Evolutionary conservation across 257 asterid genomes (phyloP), one percentile per base, ranked within the genome.

Genomic region (Cordia subcordata): DNA sequence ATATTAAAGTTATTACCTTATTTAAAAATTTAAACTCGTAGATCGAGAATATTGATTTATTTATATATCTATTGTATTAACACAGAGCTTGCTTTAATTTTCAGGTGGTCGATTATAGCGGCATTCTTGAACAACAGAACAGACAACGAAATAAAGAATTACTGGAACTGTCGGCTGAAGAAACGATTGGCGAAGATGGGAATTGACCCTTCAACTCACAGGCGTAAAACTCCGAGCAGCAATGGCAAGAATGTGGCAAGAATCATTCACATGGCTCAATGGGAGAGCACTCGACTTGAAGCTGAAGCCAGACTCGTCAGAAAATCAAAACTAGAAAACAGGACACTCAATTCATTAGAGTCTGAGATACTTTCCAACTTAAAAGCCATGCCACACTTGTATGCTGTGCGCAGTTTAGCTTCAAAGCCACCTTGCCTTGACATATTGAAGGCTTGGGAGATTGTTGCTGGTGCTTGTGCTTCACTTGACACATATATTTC

Each of bases 261-360:
- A 42, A 42, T 42, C 47, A 42, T 42, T 42, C 47, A 42, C 47
- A 42, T 42, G 47, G 47, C 47, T 42, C 47, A 42, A 42, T 42
- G 47, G 47, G 47, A 42, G 15, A 42, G 47, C 15, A 42, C 47
- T 10, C 47, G 47, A 3, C 47, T 42, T 42, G 47, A 42, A 42
- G 47, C 47, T 8, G 47, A 42, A 42, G 47, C 47, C 1, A 42
- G 47, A 42, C 47, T 42, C 10, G 47, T 42, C 10, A 42, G 15
- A 14, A 42, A 42, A 42, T 11, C 47, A 42, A 42, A 42, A 8
- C 47, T 42, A 2, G 47, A 42, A 42, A 42, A 42, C 47, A 42
- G 15, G 10, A 4, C 12, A 42, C 47, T 42, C 47, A 42, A 42
- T 42, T 42, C 47, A 10, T 42, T 42, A 42, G 47, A 42, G 10